Evolutionary conservation across 495 filamentous ascomycete species (phyloP), one percentile per base, ranked within the genome.

Genomic region (Podospora pseudocomata): DNA sequence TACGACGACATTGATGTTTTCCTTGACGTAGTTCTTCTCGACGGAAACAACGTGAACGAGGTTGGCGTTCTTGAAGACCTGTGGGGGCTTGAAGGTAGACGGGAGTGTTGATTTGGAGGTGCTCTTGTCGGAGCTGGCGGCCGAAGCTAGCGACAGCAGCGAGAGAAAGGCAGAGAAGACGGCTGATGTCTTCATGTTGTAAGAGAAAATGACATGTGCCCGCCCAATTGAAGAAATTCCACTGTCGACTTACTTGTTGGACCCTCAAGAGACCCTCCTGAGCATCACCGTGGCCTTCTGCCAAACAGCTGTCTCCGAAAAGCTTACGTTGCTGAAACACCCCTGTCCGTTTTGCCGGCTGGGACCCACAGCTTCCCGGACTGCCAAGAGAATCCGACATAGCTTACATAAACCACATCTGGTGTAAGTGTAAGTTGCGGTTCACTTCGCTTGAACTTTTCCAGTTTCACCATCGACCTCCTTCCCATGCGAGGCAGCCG

Each of bases 1-100:
- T 63, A 98, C 89, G 30, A 96, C 84, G 9, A 97, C 91, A 81
- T 98, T 97, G 85, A 97, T 87, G 15, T 87, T 90, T 76, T 98
- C 93, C 72, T 92, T 90, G 23, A 87, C 87, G 74, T 94, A 98
- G 68, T 87, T 89, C 81, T 97, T 97, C 75, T 97, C 94, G 65
- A 97, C 79, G 73, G 96, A 97, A 72, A 93, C 89, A 65, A 91
- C 89, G 68, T 96, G 91, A 65, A 98, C 88, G 27, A 97, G 77
- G 78, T 98, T 98, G 71, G 86, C 84, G 79, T 98, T 96, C 78
- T 92, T 91, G 80, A 96, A 99, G 58, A 92, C 90, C 75, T 91
- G 91, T 16, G 93, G 88, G 53, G 94, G 94, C 79, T 87, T 93
- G 84, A 97, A 97, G 61, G 85, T 87, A 73, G 83, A 76, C 30